Percentiles rank a stretch among this genome's conserved stretches.
Evolutionary conservation across 257 asterid genomes (phyloP).

Genomic region (Perilla frutescens): DNA sequence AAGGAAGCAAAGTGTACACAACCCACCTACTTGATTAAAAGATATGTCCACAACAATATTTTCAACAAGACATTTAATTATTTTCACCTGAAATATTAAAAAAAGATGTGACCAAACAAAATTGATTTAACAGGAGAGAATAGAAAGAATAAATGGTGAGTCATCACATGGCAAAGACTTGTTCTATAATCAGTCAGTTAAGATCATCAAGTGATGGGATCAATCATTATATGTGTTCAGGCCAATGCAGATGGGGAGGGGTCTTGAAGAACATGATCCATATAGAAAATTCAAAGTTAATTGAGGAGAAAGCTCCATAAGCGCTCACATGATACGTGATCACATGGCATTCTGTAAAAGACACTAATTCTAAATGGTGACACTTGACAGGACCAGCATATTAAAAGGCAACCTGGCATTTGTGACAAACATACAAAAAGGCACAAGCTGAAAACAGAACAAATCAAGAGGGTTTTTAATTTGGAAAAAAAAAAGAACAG

Average conservation of each 20-base stretch:
- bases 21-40: constrained; percentile 91
- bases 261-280: constrained; percentile 4
- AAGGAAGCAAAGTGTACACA: constrained; percentile 91
- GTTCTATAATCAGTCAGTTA: constrained; percentile 6
- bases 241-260: background rate
- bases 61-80: constrained; percentile 87
- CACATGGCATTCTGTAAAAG: constrained; percentile 9
- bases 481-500: background rate
- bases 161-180: constrained; percentile 15
- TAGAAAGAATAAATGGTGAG: constrained; percentile 10
- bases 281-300: background rate
- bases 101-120: constrained; percentile 21
- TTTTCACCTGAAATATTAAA: constrained; percentile 66
- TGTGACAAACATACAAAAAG: background rate
- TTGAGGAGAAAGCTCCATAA: background rate
- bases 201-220: constrained; percentile 11
- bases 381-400: background rate
- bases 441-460: constrained; percentile 13
- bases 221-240: background rate
- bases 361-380: background rate
- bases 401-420: constrained; percentile 9
- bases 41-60: constrained; percentile 93
- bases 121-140: constrained; percentile 10
- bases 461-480: background rate
- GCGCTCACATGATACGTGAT: background rate